Percentiles rank a stretch among this genome's conserved stretches.
Conservation (phyloP, 495 filamentous ascomycete genomes). For the Pseudomonodictys pantanalensis region DNA sequence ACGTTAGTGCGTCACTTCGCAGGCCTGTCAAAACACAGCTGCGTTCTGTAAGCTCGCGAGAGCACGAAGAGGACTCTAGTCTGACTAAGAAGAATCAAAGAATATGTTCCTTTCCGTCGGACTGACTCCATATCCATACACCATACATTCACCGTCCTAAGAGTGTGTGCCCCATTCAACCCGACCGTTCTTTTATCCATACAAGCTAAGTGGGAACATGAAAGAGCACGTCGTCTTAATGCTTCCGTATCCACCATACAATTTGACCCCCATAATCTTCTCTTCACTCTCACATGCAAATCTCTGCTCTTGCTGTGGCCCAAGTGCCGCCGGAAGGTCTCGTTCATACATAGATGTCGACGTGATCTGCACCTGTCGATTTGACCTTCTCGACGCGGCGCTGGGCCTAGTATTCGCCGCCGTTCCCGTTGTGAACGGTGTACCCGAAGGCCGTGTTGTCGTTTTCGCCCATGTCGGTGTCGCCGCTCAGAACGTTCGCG, state of each 20-base stretch:
- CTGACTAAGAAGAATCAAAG: too few relatives aligned
- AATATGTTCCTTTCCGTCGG: too few relatives aligned
- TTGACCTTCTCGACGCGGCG: slow-evolving; percentile 21
- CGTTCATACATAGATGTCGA: slow-evolving; percentile 3
- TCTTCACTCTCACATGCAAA: slow-evolving; percentile 4
- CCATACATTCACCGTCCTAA: too few relatives aligned
- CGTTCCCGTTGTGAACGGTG: slow-evolving; percentile 38
- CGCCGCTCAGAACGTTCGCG: slow-evolving; percentile 37
- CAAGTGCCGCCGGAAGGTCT: slow-evolving; percentile 20
- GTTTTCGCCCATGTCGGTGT: slow-evolving; percentile 38
- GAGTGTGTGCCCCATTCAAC: too few relatives aligned
- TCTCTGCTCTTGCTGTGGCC: slow-evolving; percentile 29
- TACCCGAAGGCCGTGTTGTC: slow-evolving; percentile 40
- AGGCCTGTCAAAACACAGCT: too few relatives aligned
- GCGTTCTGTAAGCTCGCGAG: too few relatives aligned
- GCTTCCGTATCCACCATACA: slow-evolving; percentile 2
- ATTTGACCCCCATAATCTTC: slow-evolving; percentile 13
- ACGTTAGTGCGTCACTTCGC: too few relatives aligned
- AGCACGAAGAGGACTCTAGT: too few relatives aligned
- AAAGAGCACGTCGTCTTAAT: background rate
- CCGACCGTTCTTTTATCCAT: too few relatives aligned
- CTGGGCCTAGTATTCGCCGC: slow-evolving; percentile 36
- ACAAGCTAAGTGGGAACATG: too few relatives aligned
- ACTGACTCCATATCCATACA: too few relatives aligned
- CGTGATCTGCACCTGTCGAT: background rate